Percentiles rank a stretch among this genome's conserved stretches.
These are phyloP conservation scores for Syncephalastrum racemosum DNA, from an alignment of 371 early-diverging fungal species.

Conservation along the genomic window DNA sequence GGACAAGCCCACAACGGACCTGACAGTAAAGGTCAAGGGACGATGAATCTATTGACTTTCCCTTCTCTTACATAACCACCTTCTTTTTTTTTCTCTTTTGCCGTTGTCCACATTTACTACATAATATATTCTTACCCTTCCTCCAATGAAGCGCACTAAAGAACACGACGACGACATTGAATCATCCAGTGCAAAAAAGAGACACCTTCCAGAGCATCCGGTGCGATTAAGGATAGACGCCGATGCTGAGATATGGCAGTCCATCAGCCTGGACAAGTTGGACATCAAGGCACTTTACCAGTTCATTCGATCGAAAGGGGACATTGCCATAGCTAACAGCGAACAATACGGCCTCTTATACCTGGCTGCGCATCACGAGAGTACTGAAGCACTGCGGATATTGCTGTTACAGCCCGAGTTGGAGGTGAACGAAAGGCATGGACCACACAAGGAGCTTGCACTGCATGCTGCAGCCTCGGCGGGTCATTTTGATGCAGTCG, in stretches of 20 bases:
- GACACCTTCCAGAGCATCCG: no score
- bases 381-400: slow-evolving; percentile 42
- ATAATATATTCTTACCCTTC: no score
- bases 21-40: slow-evolving; percentile 27
- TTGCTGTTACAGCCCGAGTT: slow-evolving; percentile 36
- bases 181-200: no score
- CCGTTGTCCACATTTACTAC: no score
- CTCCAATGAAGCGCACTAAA: no score
- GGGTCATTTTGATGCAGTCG: slow-evolving; percentile 38
- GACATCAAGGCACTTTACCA: slow-evolving; percentile 45
- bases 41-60: background rate
- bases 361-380: slow-evolving; percentile 42
- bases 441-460: slow-evolving; percentile 43
- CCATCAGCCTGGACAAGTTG: slow-evolving; percentile 26
- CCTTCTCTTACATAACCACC: background rate
- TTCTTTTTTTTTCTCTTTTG: no score
- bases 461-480: slow-evolving; percentile 41
- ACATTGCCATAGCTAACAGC: slow-evolving; percentile 16
- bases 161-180: no score
- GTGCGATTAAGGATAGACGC: background rate
- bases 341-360: slow-evolving; percentile 45
- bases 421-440: slow-evolving; percentile 36
- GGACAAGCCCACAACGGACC: slow-evolving; percentile 34
- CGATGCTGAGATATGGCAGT: slow-evolving; percentile 30
- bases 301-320: slow-evolving; percentile 32